These are phyloP conservation scores for Primulina tabacum DNA, from an alignment of 257 asterid species.

Conservation along the genomic window DNA sequence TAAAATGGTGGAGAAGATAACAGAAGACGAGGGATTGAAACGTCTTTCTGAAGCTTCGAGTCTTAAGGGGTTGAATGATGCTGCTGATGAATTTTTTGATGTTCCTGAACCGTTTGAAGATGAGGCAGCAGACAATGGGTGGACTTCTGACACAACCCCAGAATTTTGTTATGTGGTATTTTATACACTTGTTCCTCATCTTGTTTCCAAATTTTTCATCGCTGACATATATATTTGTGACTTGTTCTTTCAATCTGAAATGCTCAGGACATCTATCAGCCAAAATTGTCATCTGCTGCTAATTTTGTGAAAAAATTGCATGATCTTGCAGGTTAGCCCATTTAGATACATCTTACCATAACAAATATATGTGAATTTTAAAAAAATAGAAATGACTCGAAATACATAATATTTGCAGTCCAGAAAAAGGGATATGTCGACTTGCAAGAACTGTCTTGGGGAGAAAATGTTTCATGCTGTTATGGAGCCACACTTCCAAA, in stretches of 20 bases:
- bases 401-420: conserved; percentile 34
- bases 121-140: conserved; percentile 44
- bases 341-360: background rate
- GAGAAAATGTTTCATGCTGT: conserved; percentile 38
- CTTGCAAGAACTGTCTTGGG: conserved; percentile 58
- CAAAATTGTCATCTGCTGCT: conserved; percentile 53
- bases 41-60: conserved; percentile 42
- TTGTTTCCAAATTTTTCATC: background rate
- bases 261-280: conserved; percentile 50
- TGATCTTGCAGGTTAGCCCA: conserved; percentile 51
- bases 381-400: conserved; percentile 6
- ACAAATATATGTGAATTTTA: background rate
- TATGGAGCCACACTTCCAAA: conserved; percentile 74
- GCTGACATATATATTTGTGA: background rate
- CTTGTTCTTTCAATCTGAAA: conserved; percentile 11
- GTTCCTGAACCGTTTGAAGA: conserved; percentile 65
- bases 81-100: conserved; percentile 75
- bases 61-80: conserved; percentile 57
- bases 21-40: conserved; percentile 28
- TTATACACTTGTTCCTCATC: background rate
- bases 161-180: conserved; percentile 50
- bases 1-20: conserved; percentile 29
- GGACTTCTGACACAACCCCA: conserved; percentile 36
- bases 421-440: conserved; percentile 73
- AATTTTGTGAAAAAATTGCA: conserved; percentile 69